phyloP scores from a whole-genome alignment of 1,284 basidiomycete species.

The Leccinum solheimii region DNA sequence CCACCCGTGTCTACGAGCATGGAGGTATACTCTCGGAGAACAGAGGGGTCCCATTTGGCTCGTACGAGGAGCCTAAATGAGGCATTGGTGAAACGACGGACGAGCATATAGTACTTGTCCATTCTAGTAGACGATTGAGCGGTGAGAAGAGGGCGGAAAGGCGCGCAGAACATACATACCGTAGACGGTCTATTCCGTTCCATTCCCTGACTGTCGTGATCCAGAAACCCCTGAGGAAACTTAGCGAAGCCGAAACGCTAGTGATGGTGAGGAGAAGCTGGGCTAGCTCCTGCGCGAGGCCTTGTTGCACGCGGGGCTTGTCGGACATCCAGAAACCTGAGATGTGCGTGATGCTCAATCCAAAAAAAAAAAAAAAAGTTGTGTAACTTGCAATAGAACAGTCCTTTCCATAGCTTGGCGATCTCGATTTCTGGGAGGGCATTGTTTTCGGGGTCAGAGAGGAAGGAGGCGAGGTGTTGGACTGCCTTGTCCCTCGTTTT shows the following conservation, averaged over 20 bases:
- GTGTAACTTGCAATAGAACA: constrained; percentile 86
- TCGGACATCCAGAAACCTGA: constrained; percentile 99
- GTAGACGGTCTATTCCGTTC: constrained; percentile 86
- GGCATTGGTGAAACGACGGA: constrained; percentile 85
- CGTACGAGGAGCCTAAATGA: constrained; percentile 80
- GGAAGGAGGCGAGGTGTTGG: constrained; percentile 72
- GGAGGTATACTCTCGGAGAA: constrained; percentile 62
- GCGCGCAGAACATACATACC: constrained; percentile 53
- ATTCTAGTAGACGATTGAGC: constrained; percentile 53
- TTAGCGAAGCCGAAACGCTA: constrained; percentile 59
- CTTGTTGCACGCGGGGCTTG: constrained; percentile 95
- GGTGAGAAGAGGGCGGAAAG: background rate
- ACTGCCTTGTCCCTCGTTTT: constrained; percentile 88
- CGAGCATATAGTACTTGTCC: constrained; percentile 97
- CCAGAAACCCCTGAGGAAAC: constrained; percentile 91
- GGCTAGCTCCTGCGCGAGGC: constrained; percentile 83
- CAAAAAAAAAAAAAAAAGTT: background rate
- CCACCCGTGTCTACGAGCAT: constrained; percentile 68
- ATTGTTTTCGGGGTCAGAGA: constrained; percentile 62
- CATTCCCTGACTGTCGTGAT: constrained; percentile 86
- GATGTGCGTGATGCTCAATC: constrained; percentile 7
- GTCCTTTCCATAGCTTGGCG: constrained; percentile 94
- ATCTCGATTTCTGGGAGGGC: constrained; percentile 73
- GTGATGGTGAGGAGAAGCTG: constrained; percentile 76
- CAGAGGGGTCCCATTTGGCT: constrained; percentile 62